Evolutionary conservation across 106 monocot genomes (phyloP).

Genomic region (Apostasia shenzhenica): DNA sequence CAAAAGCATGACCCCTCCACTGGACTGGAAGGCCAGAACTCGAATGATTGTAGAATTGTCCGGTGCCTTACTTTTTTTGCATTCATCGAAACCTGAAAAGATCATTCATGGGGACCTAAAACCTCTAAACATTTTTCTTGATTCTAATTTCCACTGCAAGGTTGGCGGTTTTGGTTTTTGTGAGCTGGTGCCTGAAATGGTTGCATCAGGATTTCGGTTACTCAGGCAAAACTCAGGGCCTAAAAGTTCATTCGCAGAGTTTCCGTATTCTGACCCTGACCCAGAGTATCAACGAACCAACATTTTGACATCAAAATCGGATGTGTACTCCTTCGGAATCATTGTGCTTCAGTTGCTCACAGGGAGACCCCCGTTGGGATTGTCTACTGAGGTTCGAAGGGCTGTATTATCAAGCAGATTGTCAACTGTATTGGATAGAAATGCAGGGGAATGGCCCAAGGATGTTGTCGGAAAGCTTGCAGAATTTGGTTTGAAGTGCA

Average conservation of each 20-base stretch:
- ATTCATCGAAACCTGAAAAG: constrained; percentile 58
- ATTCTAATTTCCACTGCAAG: constrained; percentile 50
- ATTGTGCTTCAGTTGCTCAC: constrained; percentile 69
- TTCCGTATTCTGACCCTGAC: constrained; percentile 48
- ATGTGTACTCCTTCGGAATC: constrained; percentile 75
- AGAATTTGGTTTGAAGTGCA: constrained; percentile 59
- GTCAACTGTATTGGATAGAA: constrained; percentile 40
- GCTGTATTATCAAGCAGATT: constrained; percentile 32
- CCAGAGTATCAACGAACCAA: constrained; percentile 42
- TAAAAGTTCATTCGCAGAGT: constrained; percentile 19
- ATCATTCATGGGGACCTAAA: constrained; percentile 77
- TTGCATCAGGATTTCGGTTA: constrained; percentile 10
- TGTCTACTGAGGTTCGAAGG: constrained; percentile 41
- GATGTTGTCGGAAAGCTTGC: constrained; percentile 45
- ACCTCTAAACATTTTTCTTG: constrained; percentile 61
- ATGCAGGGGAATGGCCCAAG: constrained; percentile 71
- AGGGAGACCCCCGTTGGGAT: constrained; percentile 38
- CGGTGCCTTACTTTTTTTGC: constrained; percentile 60
- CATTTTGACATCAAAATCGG: constrained; percentile 41
- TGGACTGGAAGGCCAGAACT: constrained; percentile 49
- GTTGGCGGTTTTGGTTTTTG: constrained; percentile 49
- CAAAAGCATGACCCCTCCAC: constrained; percentile 10
- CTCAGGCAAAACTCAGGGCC: constrained; percentile 17
- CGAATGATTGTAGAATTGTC: constrained; percentile 47
- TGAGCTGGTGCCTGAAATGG: constrained; percentile 27